Percentiles rank a stretch among this genome's conserved stretches.
phyloP scores from a whole-genome alignment of 768 basidiomycete species.

The Rhizopogon salebrosus region DNA sequence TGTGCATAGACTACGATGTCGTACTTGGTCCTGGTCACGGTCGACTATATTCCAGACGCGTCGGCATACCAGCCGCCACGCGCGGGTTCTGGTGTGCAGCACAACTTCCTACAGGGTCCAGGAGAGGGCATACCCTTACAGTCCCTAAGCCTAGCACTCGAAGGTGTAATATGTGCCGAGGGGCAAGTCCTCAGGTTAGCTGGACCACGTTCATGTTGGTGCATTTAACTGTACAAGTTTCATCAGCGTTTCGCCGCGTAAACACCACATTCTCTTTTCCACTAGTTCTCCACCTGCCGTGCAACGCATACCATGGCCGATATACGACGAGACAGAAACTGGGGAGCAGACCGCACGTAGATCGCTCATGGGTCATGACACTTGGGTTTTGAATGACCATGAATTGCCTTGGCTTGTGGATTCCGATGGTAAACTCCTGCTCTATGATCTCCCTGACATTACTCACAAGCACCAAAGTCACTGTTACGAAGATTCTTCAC shows the following conservation, averaged over 20 bases:
- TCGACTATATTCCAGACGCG: slow-evolving; percentile 53
- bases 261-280: slow-evolving; percentile 65
- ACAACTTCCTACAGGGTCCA: slow-evolving; percentile 70
- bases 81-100: slow-evolving; percentile 42
- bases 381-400: slow-evolving; percentile 62
- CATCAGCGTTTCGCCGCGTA: slow-evolving; percentile 69
- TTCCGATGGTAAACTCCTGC: slow-evolving; percentile 49
- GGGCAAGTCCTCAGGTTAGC: slow-evolving; percentile 66
- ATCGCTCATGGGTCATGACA: slow-evolving; percentile 50
- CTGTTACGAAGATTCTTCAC: slow-evolving; percentile 58
- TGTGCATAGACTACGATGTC: slow-evolving; percentile 67
- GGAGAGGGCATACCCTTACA: slow-evolving; percentile 75
- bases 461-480: slow-evolving; percentile 36
- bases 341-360: slow-evolving; percentile 28
- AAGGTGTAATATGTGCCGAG: slow-evolving; percentile 78
- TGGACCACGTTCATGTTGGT: not conserved
- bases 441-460: not conserved
- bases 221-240: not conserved
- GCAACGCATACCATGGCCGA: slow-evolving; percentile 84
- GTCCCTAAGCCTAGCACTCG: slow-evolving; percentile 64
- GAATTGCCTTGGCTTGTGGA: slow-evolving; percentile 75
- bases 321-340: slow-evolving; percentile 36
- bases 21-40: slow-evolving; percentile 68
- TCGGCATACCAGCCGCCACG: slow-evolving; percentile 53
- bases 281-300: slow-evolving; percentile 70